Evolutionary conservation across 164 flowering plant genomes (phyloP), one percentile per base, ranked within the genome.

Genomic region (Warburgia ugandensis): DNA sequence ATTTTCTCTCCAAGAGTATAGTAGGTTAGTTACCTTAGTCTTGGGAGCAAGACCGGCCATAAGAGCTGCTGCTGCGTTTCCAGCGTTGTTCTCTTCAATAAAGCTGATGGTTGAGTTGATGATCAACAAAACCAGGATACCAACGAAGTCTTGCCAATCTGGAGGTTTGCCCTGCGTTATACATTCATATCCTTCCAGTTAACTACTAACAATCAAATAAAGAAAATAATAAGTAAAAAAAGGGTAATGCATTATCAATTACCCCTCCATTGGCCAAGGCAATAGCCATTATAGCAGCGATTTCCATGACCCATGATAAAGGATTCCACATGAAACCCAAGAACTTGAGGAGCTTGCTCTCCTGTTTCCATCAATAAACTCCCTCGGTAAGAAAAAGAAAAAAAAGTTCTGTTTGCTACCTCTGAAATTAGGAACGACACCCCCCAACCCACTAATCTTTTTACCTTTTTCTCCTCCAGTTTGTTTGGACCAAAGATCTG

Each of bases 31-130:
- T 60, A 81, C 95, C 88, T 83, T 86, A 35, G 89, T 74, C 61
- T 87, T 87, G 25, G 90, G 96, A n/a, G 96, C 94, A 52, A 87
- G 84, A 58, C 88, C 80, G 0, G 96, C 96, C 96, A 86, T 86
- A 4, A 86, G 61, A 55, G 95, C 92, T 0, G 92, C 89, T 0
- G 96, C 96, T 29, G 96, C 96, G 30, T 87, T 87, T 12, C 96
- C 94, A 2, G 96, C 94, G 44, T 82, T 84, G 72, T 84, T 87
- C 55, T 84, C 96, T 64, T 87, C 96, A 16, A 87, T 75, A 70
- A 86, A 86, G 43, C 96, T 84, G 59, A 86, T 78, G 21, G 87
- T 87, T 11, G 96, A 87, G 73, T 87, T 87, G 71, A 87, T 80
- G 27, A 87, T 23, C 12, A 87, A 80, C 68, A 87, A 44, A 49